Base-by-base conservation (phyloP, 192 early-diverging fungal genomes). In the Gigaspora rosea region DNA sequence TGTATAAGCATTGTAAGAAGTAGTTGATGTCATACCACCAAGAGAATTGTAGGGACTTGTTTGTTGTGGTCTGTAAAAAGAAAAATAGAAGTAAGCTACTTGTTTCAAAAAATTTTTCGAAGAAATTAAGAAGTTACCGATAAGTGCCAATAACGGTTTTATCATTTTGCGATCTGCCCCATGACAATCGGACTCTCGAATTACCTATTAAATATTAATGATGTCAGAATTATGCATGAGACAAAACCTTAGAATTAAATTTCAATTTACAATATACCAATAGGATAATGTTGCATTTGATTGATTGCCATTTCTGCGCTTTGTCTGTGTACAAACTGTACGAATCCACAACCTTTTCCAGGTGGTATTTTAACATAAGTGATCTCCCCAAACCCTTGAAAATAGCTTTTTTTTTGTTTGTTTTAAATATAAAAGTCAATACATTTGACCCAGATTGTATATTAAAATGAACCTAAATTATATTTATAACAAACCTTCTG, bases 331-430 rank as follows among this genome's bases (percentile, higher is more conserved):
- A 89, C 89, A 82, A 90, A 99, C 66, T 94, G 93, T 46, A 99
- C 96, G 86, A 99, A 99, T 10, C 95, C 97, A 81, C 97, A 99
- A 13, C 94, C 93, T 78, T 95, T 96, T 65, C 95, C 95, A 16
- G 91, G 89, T 49, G 97, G 96, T 71, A 99, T 97, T 82, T 97
- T 97, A 77, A 94, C 92, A 84, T 97, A 94, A 0, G 88, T 88
- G 62, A 99, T 96, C 48, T 94, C 95, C 47, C 97, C 97, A 88
- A 95, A 97, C 47, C 88, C 87, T 15, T 88, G 82, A 83, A 99
- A 99, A 77, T 90, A 88, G 8, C 89, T 76, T 51, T 71, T 35
- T 8, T 8, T n/a, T 8, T 20, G 20, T 22, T 16, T n/a, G 56
- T 71, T 56, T 33, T 27, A 0, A 27, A 27, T 27, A 27, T 27